These are phyloP conservation scores for Hymenochaete sp. DNA, from an alignment of 1,284 basidiomycete genomes.

Conservation along the genomic window DNA sequence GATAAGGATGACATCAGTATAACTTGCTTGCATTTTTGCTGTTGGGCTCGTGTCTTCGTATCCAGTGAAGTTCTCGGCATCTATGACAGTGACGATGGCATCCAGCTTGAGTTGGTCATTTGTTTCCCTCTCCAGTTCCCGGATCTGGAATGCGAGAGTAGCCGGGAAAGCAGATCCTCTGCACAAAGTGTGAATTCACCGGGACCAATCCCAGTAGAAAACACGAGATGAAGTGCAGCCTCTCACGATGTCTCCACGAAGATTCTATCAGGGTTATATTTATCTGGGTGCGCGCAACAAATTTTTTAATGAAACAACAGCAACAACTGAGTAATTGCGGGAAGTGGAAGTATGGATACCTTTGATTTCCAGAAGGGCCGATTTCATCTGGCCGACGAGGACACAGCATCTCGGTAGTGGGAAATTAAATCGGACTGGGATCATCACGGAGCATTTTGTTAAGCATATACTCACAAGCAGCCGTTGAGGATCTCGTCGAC, in stretches of 20 bases:
- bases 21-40: slow-evolving; percentile 88
- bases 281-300: slow-evolving; percentile 56
- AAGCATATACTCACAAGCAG: slow-evolving; percentile 59
- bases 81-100: slow-evolving; percentile 82
- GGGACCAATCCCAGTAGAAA: background rate
- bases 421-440: no score
- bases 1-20: slow-evolving; percentile 81
- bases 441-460: no score
- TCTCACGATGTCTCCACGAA: slow-evolving; percentile 89
- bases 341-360: slow-evolving; percentile 33
- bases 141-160: slow-evolving; percentile 85
- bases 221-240: background rate
- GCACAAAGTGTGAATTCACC: slow-evolving; percentile 4
- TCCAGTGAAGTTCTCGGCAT: slow-evolving; percentile 82
- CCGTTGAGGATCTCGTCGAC: slow-evolving; percentile 90
- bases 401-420: slow-evolving; percentile 65
- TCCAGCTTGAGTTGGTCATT: slow-evolving; percentile 72
- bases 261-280: slow-evolving; percentile 76
- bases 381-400: slow-evolving; percentile 87
- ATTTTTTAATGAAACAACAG: background rate
- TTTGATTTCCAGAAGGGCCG: slow-evolving; percentile 76
- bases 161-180: slow-evolving; percentile 86
- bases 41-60: slow-evolving; percentile 87
- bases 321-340: background rate
- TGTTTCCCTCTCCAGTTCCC: slow-evolving; percentile 75